Conservation (phyloP, 2,329 filamentous ascomycete genomes). For the Fusarium armeniacum region DNA sequence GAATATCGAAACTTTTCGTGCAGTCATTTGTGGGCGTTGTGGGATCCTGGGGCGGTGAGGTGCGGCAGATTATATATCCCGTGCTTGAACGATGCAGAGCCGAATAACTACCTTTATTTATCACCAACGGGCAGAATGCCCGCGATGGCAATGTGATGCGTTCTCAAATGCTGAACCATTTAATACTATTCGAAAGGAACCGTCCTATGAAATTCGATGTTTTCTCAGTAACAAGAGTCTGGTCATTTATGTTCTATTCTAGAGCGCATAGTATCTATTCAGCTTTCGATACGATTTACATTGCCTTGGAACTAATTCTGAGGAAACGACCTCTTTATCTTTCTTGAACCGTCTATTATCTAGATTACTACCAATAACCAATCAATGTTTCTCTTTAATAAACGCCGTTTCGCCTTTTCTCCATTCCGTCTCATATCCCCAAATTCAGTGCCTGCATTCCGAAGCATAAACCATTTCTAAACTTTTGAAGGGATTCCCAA, state of each 20-base stretch:
- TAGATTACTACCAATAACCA: constrained; percentile 1
- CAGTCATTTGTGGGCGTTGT: constrained; percentile 62
- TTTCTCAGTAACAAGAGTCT: neutral
- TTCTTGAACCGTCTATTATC: neutral
- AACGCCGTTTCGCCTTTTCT: constrained; percentile 28
- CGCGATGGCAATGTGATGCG: neutral
- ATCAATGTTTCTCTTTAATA: constrained; percentile 1
- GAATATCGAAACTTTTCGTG: constrained; percentile 62
- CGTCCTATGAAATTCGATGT: neutral
- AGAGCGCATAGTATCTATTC: neutral
- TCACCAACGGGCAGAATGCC: constrained; percentile 16
- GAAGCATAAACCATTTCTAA: constrained; percentile 4
- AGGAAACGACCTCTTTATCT: neutral
- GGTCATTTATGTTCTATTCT: neutral
- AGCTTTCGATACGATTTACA: neutral
- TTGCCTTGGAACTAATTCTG: neutral
- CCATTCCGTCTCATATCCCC: neutral
- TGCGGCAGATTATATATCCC: constrained; percentile 54
- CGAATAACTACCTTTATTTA: constrained; percentile 15
- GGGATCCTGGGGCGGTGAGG: constrained; percentile 57
- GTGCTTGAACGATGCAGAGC: constrained; percentile 10
- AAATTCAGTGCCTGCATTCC: constrained; percentile 1
- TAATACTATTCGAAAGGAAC: neutral
- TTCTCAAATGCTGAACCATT: neutral
- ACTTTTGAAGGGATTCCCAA: neutral